Base-by-base conservation (phyloP, 2,329 filamentous ascomycete genomes). In the Chrysosporium queenslandicum region DNA sequence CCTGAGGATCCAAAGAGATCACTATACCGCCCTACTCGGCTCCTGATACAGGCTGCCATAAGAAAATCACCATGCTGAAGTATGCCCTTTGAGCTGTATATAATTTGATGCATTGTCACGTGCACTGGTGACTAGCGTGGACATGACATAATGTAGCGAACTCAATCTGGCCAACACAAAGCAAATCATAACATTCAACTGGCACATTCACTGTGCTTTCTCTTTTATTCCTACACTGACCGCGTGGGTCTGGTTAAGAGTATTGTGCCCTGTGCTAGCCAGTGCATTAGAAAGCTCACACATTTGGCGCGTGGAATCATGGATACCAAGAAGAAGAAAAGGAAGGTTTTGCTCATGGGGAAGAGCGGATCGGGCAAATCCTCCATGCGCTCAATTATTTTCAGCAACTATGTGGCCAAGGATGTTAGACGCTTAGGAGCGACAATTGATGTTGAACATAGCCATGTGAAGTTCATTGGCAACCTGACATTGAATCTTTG, bases 361-460 rank as follows among this genome's bases (percentile, higher is more conserved):
- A 96, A 96, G 75, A 94, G 87, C 57, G 92, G 92, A 51, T 95
- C 91, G 0, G 92, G 92, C 52, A 98, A 98, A 72, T 96, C 90
- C 39, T 96, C 89, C 53, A 98, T 98, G 92, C 81, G 92, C 58
- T 92, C 86, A 64, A 97, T 98, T 65, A 96, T 98, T 68, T 98
- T 98, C 72, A 95, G 87, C 75, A 97, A 97, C 71, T 97, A 96
- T 68, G 90, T 97, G 59, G 92, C 92, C 53, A 89, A 94, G 66
- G 92, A 98, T 69, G 95, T 95, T 5, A 80, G 92, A 36, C 77
- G 92, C 54, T 75, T 98, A 52, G 92, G 92, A 59, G 92, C 92
- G 1, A 98, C 92, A 11, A 97, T 98, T 66, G 92, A 98, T 67
- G 92, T 98, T 55, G 92, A 98, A 71, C 86, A 97, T 64, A 96